Evolutionary conservation across 192 early-diverging fungal species (phyloP).

Genomic region (Coemansia umbellata): DNA sequence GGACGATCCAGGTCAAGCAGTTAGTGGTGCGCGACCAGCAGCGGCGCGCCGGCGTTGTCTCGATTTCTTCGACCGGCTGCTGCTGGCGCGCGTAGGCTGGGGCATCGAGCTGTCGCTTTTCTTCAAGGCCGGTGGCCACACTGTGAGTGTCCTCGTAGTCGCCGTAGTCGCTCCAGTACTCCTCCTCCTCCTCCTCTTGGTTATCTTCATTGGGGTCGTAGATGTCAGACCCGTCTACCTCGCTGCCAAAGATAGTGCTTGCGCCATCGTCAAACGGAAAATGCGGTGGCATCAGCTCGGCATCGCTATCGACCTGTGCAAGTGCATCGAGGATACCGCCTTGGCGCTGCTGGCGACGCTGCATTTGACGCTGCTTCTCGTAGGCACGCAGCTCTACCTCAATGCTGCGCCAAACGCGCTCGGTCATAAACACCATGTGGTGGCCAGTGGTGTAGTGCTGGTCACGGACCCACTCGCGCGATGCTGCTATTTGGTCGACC

Average conservation of each 20-base stretch:
- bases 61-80: conserved; percentile 75
- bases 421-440: conserved; percentile 58
- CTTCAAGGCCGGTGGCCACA: not conserved
- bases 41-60: conserved; percentile 27
- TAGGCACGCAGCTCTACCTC: conserved; percentile 56
- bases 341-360: not conserved
- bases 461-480: conserved; percentile 50
- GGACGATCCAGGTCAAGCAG: conserved; percentile 28
- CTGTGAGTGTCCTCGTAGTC: conserved; percentile 2
- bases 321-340: conserved; percentile 28
- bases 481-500: conserved; percentile 27
- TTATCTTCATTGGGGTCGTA: conserved; percentile 15
- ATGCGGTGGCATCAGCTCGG: conserved; percentile 32
- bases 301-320: conserved; percentile 22
- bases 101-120: conserved; percentile 14
- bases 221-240: conserved; percentile 13
- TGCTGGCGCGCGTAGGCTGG: conserved; percentile 62
- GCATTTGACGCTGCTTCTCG: conserved; percentile 55
- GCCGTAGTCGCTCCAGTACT: conserved; percentile 6
- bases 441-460: conserved; percentile 53
- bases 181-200: conserved; percentile 12
- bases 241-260: conserved; percentile 36
- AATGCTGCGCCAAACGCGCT: conserved; percentile 62
- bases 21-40: conserved; percentile 40
- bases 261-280: conserved; percentile 19